Percentiles rank a stretch among this genome's conserved stretches.
These are phyloP conservation scores for Boletellus ananiceps DNA, from an alignment of 768 basidiomycete genomes.

Conservation along the genomic window DNA sequence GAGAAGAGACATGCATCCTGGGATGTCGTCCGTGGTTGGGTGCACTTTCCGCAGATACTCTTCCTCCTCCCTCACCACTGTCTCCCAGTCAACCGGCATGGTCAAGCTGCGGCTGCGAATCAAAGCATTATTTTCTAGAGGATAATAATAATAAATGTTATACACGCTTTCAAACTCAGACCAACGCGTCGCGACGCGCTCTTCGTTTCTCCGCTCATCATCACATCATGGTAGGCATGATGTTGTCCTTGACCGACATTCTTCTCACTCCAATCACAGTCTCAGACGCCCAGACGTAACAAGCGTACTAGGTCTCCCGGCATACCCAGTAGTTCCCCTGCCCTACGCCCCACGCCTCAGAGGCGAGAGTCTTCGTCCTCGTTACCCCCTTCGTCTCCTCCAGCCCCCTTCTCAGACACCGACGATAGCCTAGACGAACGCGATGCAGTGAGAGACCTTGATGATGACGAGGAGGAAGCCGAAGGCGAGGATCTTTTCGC, in stretches of 20 bases:
- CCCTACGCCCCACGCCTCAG: constrained; percentile 38
- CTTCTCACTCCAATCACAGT: constrained; percentile 19
- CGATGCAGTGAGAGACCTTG: constrained; percentile 58
- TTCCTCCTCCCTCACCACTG: constrained; percentile 62
- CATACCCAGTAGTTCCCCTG: constrained; percentile 44
- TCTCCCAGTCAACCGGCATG: constrained; percentile 47
- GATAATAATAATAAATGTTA: not conserved
- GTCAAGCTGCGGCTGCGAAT: constrained; percentile 17
- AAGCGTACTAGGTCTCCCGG: constrained; percentile 64
- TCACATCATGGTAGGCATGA: constrained; percentile 38
- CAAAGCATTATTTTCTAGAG: not conserved
- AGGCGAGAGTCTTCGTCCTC: constrained; percentile 66
- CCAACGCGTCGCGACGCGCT: constrained; percentile 47
- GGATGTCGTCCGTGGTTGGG: constrained; percentile 75
- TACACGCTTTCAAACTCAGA: constrained; percentile 45
- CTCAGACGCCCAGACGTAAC: constrained; percentile 46
- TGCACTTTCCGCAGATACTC: constrained; percentile 59
- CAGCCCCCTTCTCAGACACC: constrained; percentile 79
- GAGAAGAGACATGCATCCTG: constrained; percentile 73
- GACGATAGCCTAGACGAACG: constrained; percentile 75
- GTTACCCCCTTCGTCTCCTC: constrained; percentile 82
- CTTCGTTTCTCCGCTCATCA: constrained; percentile 15
- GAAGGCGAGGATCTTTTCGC: constrained; percentile 92
- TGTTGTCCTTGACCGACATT: not conserved
- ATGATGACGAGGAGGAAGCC: constrained; percentile 72